A percentile compares a stretch with the other conserved stretches of the same genome.
Conservation (phyloP, 805 yeast genomes). For the Cyberlindnera nakhonratchasimensis region DNA sequence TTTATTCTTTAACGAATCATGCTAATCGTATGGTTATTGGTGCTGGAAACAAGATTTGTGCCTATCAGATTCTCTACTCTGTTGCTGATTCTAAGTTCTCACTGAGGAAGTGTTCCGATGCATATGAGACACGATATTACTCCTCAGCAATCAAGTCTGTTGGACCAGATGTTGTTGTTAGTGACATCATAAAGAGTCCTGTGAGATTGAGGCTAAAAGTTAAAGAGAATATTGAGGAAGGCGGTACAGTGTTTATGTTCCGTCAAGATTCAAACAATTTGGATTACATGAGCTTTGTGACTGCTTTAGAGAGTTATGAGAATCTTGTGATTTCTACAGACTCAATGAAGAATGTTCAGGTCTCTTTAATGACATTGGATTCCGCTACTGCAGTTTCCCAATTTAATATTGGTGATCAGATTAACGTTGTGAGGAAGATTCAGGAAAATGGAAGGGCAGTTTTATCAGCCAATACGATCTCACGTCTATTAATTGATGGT, state of each 20-base stretch:
- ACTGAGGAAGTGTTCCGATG: slow-evolving; percentile 26
- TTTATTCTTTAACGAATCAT: slow-evolving; percentile 29
- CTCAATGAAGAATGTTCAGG: slow-evolving; percentile 16
- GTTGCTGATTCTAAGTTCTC: slow-evolving; percentile 33
- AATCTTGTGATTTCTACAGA: slow-evolving; percentile 15
- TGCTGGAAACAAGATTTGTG: slow-evolving; percentile 31
- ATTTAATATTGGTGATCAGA: slow-evolving; percentile 25
- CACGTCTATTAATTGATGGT: slow-evolving; percentile 2
- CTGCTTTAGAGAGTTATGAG: slow-evolving; percentile 16
- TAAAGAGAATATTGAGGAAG: slow-evolving; percentile 8
- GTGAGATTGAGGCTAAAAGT: slow-evolving; percentile 15
- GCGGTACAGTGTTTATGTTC: slow-evolving; percentile 17
- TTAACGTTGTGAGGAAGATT: slow-evolving; percentile 23
- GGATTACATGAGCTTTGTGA: slow-evolving; percentile 13
- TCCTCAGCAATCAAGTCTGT: slow-evolving; percentile 16
- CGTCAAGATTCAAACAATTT: slow-evolving; percentile 8
- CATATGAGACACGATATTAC: slow-evolving; percentile 13
- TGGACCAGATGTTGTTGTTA: slow-evolving; percentile 22
- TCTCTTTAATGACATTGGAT: slow-evolving; percentile 5
- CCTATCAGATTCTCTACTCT: slow-evolving; percentile 32
- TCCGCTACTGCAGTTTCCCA: slow-evolving; percentile 7
- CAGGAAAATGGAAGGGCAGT: not conserved
- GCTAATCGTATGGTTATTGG: slow-evolving; percentile 30
- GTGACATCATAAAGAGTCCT: slow-evolving; percentile 20
- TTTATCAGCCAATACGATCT: slow-evolving; percentile 1